Evolutionary conservation across 2,329 filamentous ascomycete genomes (phyloP).

Genomic region (Drechslerella stenobrocha): DNA sequence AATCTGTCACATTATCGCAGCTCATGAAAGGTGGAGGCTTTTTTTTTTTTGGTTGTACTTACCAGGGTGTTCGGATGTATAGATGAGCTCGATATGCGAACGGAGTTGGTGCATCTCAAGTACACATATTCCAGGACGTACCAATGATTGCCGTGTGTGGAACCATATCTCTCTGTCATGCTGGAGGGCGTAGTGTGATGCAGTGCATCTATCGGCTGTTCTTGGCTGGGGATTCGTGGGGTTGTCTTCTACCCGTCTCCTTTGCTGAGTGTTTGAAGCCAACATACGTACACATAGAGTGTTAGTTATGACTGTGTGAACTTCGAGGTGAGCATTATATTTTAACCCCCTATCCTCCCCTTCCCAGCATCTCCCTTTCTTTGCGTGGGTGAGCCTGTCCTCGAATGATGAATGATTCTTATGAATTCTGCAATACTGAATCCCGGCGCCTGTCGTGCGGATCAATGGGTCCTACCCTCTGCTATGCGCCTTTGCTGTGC

Average conservation of each 20-base stretch:
- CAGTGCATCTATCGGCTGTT: conserved; percentile 15
- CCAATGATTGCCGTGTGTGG: conserved; percentile 7
- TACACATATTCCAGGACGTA: not conserved
- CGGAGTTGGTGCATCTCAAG: conserved; percentile 22
- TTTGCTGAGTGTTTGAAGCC: conserved; percentile 16
- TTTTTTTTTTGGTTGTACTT: conserved; percentile 3
- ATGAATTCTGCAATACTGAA: conserved; percentile 50
- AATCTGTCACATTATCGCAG: conserved; percentile 5
- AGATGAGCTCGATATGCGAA: conserved; percentile 20
- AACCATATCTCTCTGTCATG: not conserved
- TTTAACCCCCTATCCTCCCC: no score
- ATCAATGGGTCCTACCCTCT: conserved; percentile 24
- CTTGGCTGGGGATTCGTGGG: conserved; percentile 24
- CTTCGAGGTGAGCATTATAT: no score
- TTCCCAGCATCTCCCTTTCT: no score
- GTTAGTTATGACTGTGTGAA: not conserved
- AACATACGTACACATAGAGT: not conserved
- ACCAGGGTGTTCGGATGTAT: conserved; percentile 17
- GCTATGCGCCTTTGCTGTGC: no score
- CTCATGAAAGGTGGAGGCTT: not conserved
- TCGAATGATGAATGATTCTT: conserved; percentile 50
- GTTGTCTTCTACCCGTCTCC: conserved; percentile 27
- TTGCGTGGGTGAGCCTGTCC: no score
- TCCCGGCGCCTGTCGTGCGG: conserved; percentile 7
- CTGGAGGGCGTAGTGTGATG: not conserved